Evolutionary conservation across 177 flowering plant species (phyloP), one percentile per base, ranked within the genome.

Genomic region (Vitis hybrid): DNA sequence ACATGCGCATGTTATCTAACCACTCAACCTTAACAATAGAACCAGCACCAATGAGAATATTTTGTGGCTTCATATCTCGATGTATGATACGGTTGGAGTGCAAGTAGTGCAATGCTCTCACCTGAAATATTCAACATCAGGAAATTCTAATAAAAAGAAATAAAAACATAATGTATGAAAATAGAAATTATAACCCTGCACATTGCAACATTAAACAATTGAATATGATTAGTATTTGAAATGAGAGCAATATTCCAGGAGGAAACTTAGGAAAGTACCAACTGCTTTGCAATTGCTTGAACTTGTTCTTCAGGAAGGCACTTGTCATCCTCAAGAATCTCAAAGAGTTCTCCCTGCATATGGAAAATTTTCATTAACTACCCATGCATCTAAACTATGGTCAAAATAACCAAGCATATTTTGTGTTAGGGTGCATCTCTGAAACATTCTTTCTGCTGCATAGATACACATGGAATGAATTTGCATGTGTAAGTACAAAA

Each of bases 31-130:
- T 95, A 50, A 95, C 92, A 72, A 91, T 72, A 64, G 93, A 89
- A 11, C 96, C 97, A 66, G 98, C 88, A 67, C 97, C 91, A 70
- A 95, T 95, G 39, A 95, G 91, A 71, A 95, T 95, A 82, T 95
- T 95, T 62, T 95, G 99, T 18, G 99, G 99, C 81, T 95, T 95
- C 99, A 95, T 93, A 71, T 95, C 99, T 30, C 99, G 97, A 78
- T 95, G 99, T 64, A 95, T 95, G 62, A 95, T 91, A 45, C 99
- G 92, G 72, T 95, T 95, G 62, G 98, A 90, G 75, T 95, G 99
- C 78, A 95, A 79, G 80, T 95, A 95, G 82, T 91, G 83, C 83
- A 95, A 81, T 70, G 99, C 99, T 75, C 86, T 87, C 32, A 93
- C 99, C 99, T 95, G 87, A 67, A 79, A 72, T 54, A 58, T 60